Evolutionary conservation across 2,329 filamentous ascomycete species (phyloP), one percentile per base, ranked within the genome.

Genomic region (Colletotrichum ledebouriae): DNA sequence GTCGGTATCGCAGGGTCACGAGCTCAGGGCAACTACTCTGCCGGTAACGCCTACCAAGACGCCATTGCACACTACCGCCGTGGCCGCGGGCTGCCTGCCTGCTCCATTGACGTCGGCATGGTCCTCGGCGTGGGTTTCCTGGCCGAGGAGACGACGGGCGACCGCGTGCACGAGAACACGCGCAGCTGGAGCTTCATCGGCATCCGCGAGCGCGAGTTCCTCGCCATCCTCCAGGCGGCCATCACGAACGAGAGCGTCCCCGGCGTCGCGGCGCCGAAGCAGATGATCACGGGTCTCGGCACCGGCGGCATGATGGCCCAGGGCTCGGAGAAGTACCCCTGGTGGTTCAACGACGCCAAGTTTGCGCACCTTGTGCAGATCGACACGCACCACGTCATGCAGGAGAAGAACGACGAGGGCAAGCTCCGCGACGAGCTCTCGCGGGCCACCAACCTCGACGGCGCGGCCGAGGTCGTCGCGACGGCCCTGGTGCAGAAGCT

Each of bases 1-100:
- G 89, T 83, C 4, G 92, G 81, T 15, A 89, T 86, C 2, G n/a
- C 20, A 10, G 46, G 46, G 4, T 49, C 46, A 4, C 52, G 52
- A 20, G 29, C 17, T 13, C 52, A 56, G 29, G 52, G 52, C 12
- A 56, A 56, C 52, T 56, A 37, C 37, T 17, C 12, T 20, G 29
- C 52, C 17, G 52, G 33, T 6, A 56, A 56, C 13, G 34, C 22
- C 17, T 56, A 56, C 29, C 52, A 56, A 33, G 52, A 56, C 13
- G 29, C 52, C 6, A 6, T 56, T 6, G 29, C 29, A n/a, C 52
- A 41, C 52, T 29, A 55, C 13, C 29, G 52, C 17, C 52, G 37
- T 25, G 37, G 20, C 52, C 37, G n/a, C 10, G 52, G 52, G n/a
- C 52, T 55, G 22, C 17, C 17, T 3, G 52, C 20, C 25, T 29